phyloP scores from a whole-genome alignment of 345 rosid genomes.

The Adansonia digitata region DNA sequence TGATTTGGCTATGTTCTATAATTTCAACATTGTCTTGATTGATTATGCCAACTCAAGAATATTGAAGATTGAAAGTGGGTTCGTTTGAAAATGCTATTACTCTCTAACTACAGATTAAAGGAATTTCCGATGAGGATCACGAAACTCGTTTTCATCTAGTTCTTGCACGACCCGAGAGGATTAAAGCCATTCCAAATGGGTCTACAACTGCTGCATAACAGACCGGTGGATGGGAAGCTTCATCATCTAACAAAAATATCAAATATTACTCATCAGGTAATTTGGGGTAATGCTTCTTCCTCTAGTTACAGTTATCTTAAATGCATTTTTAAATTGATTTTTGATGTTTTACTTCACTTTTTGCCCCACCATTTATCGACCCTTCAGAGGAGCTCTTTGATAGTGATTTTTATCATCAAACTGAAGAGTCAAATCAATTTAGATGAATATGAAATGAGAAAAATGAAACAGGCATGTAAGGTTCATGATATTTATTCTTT shows the following conservation, averaged over 20 bases:
- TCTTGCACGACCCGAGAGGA: constrained; percentile 54
- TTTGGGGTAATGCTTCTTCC: neutral
- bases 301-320: neutral
- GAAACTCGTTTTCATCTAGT: constrained; percentile 54
- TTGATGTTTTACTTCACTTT: neutral
- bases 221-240: constrained; percentile 56
- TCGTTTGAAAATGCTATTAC: neutral
- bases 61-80: neutral
- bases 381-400: constrained; percentile 46
- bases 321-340: constrained; percentile 4
- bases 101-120: constrained; percentile 51
- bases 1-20: neutral
- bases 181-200: constrained; percentile 68
- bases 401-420: constrained; percentile 47
- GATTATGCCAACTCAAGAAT: neutral
- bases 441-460: constrained; percentile 76
- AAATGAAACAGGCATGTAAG: constrained; percentile 73
- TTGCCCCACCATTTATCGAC: neutral
- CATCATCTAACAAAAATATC: constrained; percentile 53
- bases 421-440: constrained; percentile 65
- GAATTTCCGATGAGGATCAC: constrained; percentile 60
- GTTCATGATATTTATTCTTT: constrained; percentile 14
- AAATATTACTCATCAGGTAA: constrained; percentile 65
- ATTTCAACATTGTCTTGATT: neutral
- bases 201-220: constrained; percentile 26